Conservation (phyloP, 345 rosid species). For the Fremontodendron californicum region DNA sequence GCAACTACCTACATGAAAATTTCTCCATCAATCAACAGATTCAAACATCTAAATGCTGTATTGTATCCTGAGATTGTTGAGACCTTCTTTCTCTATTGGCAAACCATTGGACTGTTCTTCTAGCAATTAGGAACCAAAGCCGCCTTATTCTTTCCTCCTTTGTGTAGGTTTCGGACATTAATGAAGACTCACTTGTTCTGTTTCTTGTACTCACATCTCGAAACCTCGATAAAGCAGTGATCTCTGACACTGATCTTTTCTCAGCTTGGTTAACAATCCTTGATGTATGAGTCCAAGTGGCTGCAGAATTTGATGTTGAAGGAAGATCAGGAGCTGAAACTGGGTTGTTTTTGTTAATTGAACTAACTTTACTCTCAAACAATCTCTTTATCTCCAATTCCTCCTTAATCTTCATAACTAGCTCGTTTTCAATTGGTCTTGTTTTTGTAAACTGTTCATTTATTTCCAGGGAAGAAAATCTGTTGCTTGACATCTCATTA, state of each 20-base stretch:
- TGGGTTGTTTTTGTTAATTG: conserved; percentile 26
- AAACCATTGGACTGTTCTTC: conserved; percentile 74
- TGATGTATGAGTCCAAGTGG: conserved; percentile 19
- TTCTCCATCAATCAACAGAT: not conserved
- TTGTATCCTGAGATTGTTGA: conserved; percentile 24
- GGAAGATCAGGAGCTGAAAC: conserved; percentile 13
- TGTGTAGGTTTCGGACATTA: conserved; percentile 16
- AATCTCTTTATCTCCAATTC: conserved; percentile 62
- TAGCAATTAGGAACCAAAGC: conserved; percentile 73
- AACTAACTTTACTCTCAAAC: conserved; percentile 39
- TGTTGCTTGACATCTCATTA: conserved; percentile 42
- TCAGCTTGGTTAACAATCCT: conserved; percentile 30
- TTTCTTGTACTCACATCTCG: conserved; percentile 26
- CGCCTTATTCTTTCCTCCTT: conserved; percentile 47
- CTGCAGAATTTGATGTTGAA: conserved; percentile 22
- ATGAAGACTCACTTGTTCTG: conserved; percentile 24
- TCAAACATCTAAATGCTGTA: conserved; percentile 31
- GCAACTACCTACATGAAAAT: not conserved
- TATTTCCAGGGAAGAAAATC: conserved; percentile 35
- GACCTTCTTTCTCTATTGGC: conserved; percentile 57
- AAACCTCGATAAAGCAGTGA: conserved; percentile 57
- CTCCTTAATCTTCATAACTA: conserved; percentile 41
- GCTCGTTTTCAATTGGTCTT: conserved; percentile 25
- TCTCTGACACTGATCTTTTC: conserved; percentile 73
- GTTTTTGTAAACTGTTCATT: not conserved